Evolutionary conservation across 495 filamentous ascomycete genomes (phyloP).

Genomic region (Hyaloscypha hepaticicola): DNA sequence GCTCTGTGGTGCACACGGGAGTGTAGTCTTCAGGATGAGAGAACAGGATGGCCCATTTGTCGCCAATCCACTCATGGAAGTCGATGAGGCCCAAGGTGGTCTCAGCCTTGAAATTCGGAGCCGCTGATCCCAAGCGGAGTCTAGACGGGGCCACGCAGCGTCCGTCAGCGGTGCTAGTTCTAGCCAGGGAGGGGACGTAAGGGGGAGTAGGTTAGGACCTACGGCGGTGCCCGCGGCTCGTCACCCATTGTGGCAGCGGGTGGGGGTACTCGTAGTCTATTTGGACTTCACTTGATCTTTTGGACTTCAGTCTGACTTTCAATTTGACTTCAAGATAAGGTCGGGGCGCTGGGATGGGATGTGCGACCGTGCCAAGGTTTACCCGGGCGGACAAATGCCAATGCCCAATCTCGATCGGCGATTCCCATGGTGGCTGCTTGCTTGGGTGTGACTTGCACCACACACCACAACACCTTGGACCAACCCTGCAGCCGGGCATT

Average conservation of each 20-base stretch:
- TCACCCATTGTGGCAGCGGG: constrained; percentile 3
- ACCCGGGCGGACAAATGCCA: not conserved
- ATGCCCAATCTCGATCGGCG: not conserved
- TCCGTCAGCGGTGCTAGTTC: constrained; percentile 28
- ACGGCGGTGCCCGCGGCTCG: constrained; percentile 17
- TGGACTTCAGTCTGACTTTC: not conserved
- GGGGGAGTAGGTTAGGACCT: constrained; percentile 17
- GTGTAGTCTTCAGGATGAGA: constrained; percentile 95
- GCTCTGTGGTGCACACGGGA: constrained; percentile 97
- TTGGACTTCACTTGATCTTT: not conserved
- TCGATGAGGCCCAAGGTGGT: constrained; percentile 89
- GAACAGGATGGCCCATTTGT: constrained; percentile 94
- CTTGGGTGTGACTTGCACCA: not conserved
- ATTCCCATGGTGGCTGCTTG: not conserved
- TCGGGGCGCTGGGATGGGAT: not conserved
- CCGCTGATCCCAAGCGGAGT: constrained; percentile 83
- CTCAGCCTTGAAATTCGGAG: constrained; percentile 91
- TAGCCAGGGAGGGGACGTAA: not conserved
- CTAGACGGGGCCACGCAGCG: constrained; percentile 34
- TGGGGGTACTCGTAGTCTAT: not conserved
- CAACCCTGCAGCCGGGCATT: not conserved
- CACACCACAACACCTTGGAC: not conserved
- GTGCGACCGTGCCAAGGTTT: not conserved
- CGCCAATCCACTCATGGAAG: constrained; percentile 94
- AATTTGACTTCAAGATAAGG: no score